Percentiles rank a stretch among this genome's conserved stretches.
phyloP scores from a whole-genome alignment of 495 filamentous ascomycete genomes.

The Polyplosphaeria fusca region DNA sequence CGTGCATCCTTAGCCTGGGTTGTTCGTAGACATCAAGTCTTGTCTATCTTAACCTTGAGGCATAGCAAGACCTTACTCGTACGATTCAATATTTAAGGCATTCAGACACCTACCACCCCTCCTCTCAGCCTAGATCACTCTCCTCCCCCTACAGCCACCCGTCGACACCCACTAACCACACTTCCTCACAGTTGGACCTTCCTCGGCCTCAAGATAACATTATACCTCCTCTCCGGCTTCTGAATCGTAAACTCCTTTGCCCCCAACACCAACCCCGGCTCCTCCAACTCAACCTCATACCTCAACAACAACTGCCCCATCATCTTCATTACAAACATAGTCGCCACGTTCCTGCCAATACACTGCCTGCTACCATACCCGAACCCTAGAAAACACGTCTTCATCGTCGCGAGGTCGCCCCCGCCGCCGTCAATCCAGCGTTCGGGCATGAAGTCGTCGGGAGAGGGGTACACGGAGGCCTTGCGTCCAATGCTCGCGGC shows the following conservation, averaged over 20 bases:
- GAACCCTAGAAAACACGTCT: slow-evolving; percentile 32
- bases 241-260: slow-evolving; percentile 32
- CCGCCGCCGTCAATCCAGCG: slow-evolving; percentile 6
- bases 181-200: not conserved
- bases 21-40: too few relatives aligned
- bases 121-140: too few relatives aligned
- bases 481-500: slow-evolving; percentile 25
- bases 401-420: slow-evolving; percentile 24
- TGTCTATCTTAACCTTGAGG: too few relatives aligned
- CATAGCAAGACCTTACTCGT: too few relatives aligned
- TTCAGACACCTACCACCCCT: too few relatives aligned
- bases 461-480: slow-evolving; percentile 17
- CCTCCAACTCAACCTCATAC: slow-evolving; percentile 27
- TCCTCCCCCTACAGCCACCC: too few relatives aligned
- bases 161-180: too few relatives aligned
- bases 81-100: too few relatives aligned
- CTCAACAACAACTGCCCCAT: slow-evolving; percentile 22
- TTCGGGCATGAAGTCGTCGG: slow-evolving; percentile 16
- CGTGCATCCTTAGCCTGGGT: too few relatives aligned
- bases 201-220: slow-evolving; percentile 13
- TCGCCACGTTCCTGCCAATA: slow-evolving; percentile 29
- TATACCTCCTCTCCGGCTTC: slow-evolving; percentile 28
- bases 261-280: slow-evolving; percentile 17
- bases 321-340: slow-evolving; percentile 29
- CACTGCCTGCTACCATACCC: slow-evolving; percentile 27